Evolutionary conservation across 2,329 filamentous ascomycete species (phyloP), one percentile per base, ranked within the genome.

Genomic region (Epichloe aotearoae): DNA sequence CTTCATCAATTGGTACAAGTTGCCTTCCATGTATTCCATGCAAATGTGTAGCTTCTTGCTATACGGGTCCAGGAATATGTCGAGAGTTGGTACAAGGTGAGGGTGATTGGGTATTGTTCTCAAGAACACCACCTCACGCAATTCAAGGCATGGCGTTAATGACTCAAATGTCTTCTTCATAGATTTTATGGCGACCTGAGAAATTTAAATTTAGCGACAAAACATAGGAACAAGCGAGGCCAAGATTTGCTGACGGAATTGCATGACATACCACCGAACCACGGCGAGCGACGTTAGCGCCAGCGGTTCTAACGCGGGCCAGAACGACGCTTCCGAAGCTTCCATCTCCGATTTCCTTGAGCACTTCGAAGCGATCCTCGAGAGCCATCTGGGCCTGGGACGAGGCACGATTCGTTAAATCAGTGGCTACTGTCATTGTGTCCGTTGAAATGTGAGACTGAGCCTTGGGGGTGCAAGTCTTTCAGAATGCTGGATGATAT

Each of bases 11-110:
- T 98, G 93, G 68, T 98, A 98, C 1, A 98, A 77, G 67, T 98
- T 98, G 47, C 93, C 93, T 66, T 98, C 93, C 93, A 98, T 98
- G 69, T 95, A 96, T 72, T 98, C 93, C 93, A 98, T 98, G 63
- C 81, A 84, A 58, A 98, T 98, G 69, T 98, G 93, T 43, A 98
- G 82, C 70, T 96, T 95, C 72, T 90, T 94, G 71, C 80, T 95
- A 66, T 88, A 86, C 0, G 93, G 93, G 63, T 98, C 93, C 61
- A 98, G 81, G 70, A 98, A 98, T 63, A 98, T 98, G 70, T 98
- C 93, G 57, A 97, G 79, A 5, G 93, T 91, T 37, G 93, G 93
- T n/a, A 98, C 93, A 36, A 98, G 79, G 67, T 98, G 93, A 59
- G 83, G 81, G 64, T 98, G 93, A 43, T 79, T 74, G 2, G 93